Conservation (phyloP, 305 asterid genomes). For the Fraxinus dipetala region DNA sequence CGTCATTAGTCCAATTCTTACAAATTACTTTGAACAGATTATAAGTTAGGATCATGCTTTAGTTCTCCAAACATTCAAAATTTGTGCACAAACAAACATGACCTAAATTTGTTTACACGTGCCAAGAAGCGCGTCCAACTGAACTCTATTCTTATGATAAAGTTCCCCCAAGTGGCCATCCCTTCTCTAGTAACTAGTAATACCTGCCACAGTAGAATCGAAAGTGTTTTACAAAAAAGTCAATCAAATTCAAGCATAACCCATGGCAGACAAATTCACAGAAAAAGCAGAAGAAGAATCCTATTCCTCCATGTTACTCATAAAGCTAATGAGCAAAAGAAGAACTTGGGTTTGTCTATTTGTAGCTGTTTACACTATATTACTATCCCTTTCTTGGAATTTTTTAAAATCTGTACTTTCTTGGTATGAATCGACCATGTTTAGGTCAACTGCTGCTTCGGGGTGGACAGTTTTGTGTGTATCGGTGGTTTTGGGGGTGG, state of each 20-base stretch:
- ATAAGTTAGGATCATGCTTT: background rate
- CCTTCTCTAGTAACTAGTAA: background rate
- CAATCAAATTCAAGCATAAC: background rate
- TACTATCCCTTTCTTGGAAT: slow-evolving; percentile 42
- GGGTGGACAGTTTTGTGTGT: slow-evolving; percentile 42
- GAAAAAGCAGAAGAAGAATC: slow-evolving; percentile 3
- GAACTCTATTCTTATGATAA: background rate
- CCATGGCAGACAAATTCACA: slow-evolving; percentile 20
- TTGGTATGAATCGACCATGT: slow-evolving; percentile 37
- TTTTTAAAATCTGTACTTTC: slow-evolving; percentile 36
- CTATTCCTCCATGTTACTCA: slow-evolving; percentile 24
- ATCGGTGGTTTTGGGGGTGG: slow-evolving; percentile 36
- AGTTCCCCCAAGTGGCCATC: background rate
- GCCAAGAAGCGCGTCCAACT: background rate
- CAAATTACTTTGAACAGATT: background rate
- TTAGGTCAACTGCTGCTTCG: slow-evolving; percentile 17
- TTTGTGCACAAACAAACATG: background rate
- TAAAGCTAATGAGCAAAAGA: slow-evolving; percentile 45
- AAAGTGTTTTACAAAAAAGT: background rate
- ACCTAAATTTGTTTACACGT: background rate
- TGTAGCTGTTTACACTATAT: slow-evolving; percentile 36
- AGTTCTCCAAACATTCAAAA: background rate
- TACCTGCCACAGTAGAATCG: background rate
- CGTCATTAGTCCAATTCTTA: background rate
- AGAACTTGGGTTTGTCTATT: slow-evolving; percentile 43